Conservation (phyloP, 768 basidiomycete genomes). For the Suillus subaureus region DNA sequence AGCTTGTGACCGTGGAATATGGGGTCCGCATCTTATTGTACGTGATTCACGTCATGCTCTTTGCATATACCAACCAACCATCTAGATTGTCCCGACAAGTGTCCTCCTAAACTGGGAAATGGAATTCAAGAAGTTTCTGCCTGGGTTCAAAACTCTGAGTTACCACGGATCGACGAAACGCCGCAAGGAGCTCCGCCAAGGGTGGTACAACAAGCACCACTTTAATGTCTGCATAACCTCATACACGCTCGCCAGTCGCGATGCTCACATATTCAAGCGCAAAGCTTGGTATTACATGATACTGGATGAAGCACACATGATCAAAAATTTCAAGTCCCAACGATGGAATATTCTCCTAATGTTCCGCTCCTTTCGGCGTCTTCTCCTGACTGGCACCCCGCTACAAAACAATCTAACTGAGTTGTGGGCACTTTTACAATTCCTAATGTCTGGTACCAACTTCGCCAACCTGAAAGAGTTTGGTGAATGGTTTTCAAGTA, state of each 20-base stretch:
- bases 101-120: slow-evolving; percentile 96
- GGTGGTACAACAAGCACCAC: slow-evolving; percentile 86
- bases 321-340: slow-evolving; percentile 95
- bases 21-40: slow-evolving; percentile 90
- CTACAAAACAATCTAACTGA: slow-evolving; percentile 96
- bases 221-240: slow-evolving; percentile 97
- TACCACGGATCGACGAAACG: slow-evolving; percentile 92
- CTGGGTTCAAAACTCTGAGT: slow-evolving; percentile 82
- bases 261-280: slow-evolving; percentile 89
- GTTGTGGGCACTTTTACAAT: slow-evolving; percentile 93
- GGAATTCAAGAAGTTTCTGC: slow-evolving; percentile 96
- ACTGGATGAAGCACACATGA: slow-evolving; percentile 95
- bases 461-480: slow-evolving; percentile 95
- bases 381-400: slow-evolving; percentile 94
- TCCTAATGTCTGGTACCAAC: slow-evolving; percentile 85
- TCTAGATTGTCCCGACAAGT: slow-evolving; percentile 84
- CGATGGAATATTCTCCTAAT: slow-evolving; percentile 91
- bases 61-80: slow-evolving; percentile 22
- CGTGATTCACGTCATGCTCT: slow-evolving; percentile 21
- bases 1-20: slow-evolving; percentile 86
- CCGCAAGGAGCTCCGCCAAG: slow-evolving; percentile 85
- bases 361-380: slow-evolving; percentile 83
- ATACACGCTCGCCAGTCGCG: slow-evolving; percentile 89
- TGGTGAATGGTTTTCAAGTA: slow-evolving; percentile 95
- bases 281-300: slow-evolving; percentile 97